Evolutionary conservation across 2,329 filamentous ascomycete species (phyloP), one percentile per base, ranked within the genome.

Genomic region (Microdochium trichocladiopsis): DNA sequence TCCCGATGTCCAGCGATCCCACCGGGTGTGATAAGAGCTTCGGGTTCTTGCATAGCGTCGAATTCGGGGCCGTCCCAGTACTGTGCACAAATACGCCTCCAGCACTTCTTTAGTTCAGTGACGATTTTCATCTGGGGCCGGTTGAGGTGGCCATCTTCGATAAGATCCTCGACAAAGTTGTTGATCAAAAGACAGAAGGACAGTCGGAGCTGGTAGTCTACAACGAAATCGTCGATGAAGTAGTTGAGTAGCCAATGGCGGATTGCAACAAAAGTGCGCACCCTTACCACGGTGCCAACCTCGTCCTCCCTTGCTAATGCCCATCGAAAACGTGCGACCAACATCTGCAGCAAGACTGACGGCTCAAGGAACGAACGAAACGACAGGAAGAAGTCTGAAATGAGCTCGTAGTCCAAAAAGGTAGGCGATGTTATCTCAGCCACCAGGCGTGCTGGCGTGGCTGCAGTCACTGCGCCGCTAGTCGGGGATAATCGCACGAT

Each of bases 241-340:
- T 99, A 99, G 67, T 99, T 99, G 56, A 99, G 72, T 53, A 97
- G 92, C 94, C 94, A 99, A 69, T 99, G 94, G 52, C 94, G 84
- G 47, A 97, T 78, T 8, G 94, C 94, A 24, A 96, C 94, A 72
- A 97, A 99, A 0, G 92, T 95, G 43, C 94, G 83, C 16, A 99
- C 95, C 49, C 93, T 84, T n/a, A 96, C 94, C 50, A 99, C 90
- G 64, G 91, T 88, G 37, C 94, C 94, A 53, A 86, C 84, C 65
- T 96, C 90, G 64, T 95, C 90, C 48, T 80, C 74, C 52, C 89
- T 82, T 48, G 81, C 82, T 49, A 96, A 77, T 1, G 94, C 91
- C 94, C 94, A 99, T 58, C 85, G 79, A 50, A 99, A 72, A 18
- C 94, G 83, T 2, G 92, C 87, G 56, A 97, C 79, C 16, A 99